Evolutionary conservation across 2,329 filamentous ascomycete species (phyloP).

Genomic region (Venturia asperata): DNA sequence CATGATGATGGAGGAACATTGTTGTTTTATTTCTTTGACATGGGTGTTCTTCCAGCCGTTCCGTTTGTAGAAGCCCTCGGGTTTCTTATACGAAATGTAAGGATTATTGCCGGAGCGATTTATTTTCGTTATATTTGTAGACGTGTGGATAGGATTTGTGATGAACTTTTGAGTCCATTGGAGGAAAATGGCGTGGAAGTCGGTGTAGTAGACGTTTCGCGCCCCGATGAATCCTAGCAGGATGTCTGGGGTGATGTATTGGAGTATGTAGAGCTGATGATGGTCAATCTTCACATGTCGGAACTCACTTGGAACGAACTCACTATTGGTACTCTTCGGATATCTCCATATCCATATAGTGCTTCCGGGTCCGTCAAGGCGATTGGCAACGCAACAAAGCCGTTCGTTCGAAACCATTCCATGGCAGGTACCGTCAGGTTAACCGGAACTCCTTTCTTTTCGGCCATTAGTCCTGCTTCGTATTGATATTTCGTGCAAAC

Average conservation of each 20-base stretch:
- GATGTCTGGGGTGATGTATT: conserved; percentile 35
- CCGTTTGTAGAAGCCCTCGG: background rate
- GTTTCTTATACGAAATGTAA: background rate
- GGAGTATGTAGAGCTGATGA: conserved; percentile 32
- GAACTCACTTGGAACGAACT: conserved; percentile 22
- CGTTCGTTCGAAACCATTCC: conserved; percentile 32
- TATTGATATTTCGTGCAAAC: conserved; percentile 22
- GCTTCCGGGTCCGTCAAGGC: conserved; percentile 32
- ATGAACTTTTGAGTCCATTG: conserved; percentile 29
- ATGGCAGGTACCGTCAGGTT: conserved; percentile 31
- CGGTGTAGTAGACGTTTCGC: conserved; percentile 33
- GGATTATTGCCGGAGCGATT: background rate
- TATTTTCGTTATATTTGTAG: conserved; percentile 31
- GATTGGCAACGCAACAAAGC: conserved; percentile 31
- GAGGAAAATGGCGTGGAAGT: conserved; percentile 33
- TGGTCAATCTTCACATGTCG: conserved; percentile 24
- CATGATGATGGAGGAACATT: conserved; percentile 31
- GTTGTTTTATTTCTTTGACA: conserved; percentile 23
- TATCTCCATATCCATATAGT: conserved; percentile 34
- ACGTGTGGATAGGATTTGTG: conserved; percentile 29
- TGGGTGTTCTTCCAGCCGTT: background rate
- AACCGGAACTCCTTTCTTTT: conserved; percentile 32
- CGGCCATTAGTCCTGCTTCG: conserved; percentile 21
- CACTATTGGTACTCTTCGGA: conserved; percentile 33
- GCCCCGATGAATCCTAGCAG: conserved; percentile 31